Evolutionary conservation across 23 red algal genomes (phyloP).

Genomic region (Agarophyton chilense): DNA sequence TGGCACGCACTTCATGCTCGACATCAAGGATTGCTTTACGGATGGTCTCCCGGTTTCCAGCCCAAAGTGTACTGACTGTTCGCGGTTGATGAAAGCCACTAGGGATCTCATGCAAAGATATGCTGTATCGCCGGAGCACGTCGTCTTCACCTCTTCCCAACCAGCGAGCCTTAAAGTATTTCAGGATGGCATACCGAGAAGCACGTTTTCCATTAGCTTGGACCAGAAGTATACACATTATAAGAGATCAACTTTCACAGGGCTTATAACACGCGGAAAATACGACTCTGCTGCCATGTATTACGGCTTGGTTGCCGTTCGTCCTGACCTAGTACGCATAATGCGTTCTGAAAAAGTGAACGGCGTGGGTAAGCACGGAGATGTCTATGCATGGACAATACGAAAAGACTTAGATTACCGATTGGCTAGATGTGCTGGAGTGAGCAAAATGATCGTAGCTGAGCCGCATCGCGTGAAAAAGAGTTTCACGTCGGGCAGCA

Average conservation of each 20-base stretch:
- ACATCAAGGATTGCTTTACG: conserved; percentile 51
- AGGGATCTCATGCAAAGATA: conserved; percentile 28
- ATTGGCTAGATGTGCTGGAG: conserved; percentile 51
- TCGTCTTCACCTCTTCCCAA: conserved; percentile 29
- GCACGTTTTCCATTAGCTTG: conserved; percentile 27
- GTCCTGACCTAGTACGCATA: conserved; percentile 51
- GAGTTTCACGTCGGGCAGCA: conserved; percentile 4
- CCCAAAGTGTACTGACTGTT: conserved; percentile 39
- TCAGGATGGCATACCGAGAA: conserved; percentile 22
- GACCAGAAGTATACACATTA: conserved; percentile 38
- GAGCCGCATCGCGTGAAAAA: conserved; percentile 38
- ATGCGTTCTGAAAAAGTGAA: conserved; percentile 8
- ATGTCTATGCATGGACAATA: conserved; percentile 65
- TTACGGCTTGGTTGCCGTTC: conserved; percentile 42
- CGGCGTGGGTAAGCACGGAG: conserved; percentile 6
- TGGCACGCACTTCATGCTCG: conserved; percentile 49
- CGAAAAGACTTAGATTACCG: conserved; percentile 63
- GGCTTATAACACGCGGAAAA: conserved; percentile 1
- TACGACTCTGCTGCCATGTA: conserved; percentile 39
- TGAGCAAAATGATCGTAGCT: conserved; percentile 56
- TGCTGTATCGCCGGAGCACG: conserved; percentile 22
- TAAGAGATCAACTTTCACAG: conserved; percentile 39
- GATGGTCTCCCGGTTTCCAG: background rate
- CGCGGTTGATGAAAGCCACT: conserved; percentile 27
- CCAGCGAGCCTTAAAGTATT: conserved; percentile 30